Conservation (phyloP, 208 protist species). For the Trypanosoma scelopori region DNA sequence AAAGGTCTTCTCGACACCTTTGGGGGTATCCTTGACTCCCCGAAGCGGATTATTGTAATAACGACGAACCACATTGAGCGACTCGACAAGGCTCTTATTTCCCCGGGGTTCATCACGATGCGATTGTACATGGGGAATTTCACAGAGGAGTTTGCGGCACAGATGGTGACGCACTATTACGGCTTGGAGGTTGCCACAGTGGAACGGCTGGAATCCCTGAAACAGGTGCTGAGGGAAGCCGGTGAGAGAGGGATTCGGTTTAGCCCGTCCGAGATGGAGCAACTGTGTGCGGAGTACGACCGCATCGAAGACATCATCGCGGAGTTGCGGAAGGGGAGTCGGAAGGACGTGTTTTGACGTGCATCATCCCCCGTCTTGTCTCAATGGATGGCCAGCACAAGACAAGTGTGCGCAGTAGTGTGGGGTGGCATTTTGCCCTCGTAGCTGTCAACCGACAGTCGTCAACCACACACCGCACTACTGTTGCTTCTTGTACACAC, state of each 20-base stretch:
- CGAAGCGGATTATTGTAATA: conserved; percentile 92
- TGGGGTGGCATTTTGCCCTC: too few species aligned
- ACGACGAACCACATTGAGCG: conserved; percentile 94
- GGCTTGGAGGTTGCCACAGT: conserved; percentile 18
- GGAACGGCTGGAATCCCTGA: conserved; percentile 13
- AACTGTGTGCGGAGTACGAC: conserved; percentile 84
- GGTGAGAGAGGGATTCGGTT: conserved; percentile 29
- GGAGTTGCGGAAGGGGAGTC: conserved; percentile 54
- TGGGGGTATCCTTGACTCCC: conserved; percentile 88
- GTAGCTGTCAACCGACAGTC: too few species aligned
- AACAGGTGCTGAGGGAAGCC: conserved; percentile 17
- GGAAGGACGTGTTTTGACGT: conserved; percentile 48
- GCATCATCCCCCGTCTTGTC: too few species aligned
- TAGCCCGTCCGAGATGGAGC: conserved; percentile 87
- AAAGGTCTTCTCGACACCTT: conserved; percentile 93
- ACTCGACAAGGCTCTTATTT: conserved; percentile 80
- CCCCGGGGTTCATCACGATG: conserved; percentile 90
- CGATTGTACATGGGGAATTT: conserved; percentile 89
- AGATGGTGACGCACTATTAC: conserved; percentile 86
- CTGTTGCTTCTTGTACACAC: too few species aligned
- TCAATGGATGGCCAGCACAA: too few species aligned
- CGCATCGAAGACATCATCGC: conserved; percentile 64
- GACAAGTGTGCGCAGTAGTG: too few species aligned
- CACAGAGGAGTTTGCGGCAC: conserved; percentile 51
- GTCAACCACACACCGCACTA: too few species aligned